Base-by-base conservation (phyloP, 1,284 basidiomycete species). In the Ganoderma sinense region DNA sequence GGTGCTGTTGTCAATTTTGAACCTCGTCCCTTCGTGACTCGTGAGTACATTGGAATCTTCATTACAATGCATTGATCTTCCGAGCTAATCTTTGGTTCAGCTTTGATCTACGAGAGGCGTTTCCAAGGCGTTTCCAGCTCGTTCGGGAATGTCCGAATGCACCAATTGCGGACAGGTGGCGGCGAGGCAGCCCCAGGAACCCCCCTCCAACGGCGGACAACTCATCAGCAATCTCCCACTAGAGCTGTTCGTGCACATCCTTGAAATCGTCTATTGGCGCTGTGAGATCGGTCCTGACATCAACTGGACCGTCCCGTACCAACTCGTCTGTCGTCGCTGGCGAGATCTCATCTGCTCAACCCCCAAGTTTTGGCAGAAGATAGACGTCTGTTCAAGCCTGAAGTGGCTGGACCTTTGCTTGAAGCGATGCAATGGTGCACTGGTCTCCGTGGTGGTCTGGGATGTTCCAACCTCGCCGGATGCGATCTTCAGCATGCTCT, bases 281-380 rank as follows among this genome's bases (percentile, higher is more conserved):
- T 18, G 18, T 20, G 2, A 20, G 16, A 20, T 7, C 14, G 18
- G 16, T 20, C 20, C 4, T 16, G 43, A 45, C 18, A 18, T 3
- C 51, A 29, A 53, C 48, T 51, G 48, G 48, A 55, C 53, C 0
- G 5, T 29, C 53, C 1, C 53, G 16, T 55, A 55, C 29, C 53
- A 55, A 14, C 53, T 55, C 53, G 53, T 55, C 53, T 55, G 53
- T 29, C 53, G 29, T 55, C 53, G 53, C 29, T 29, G 53, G 53
- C 29, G 29, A 31, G 29, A 55, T 55, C 29, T 55, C 29, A 55
- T 55, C 26, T 8, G 5, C 29, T 55, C 29, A 1, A 55, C 53
- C 14, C 53, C 53, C 18, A 10, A 14, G 53, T 18, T 55, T 23
- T 55, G 53, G 53, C 53, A 31, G 16, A 14, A 16, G 29, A 55